Percentiles rank a stretch among this genome's conserved stretches.
These are phyloP conservation scores for Dalechampia spathulata DNA, from an alignment of 441 rosid species.

Conservation along the genomic window DNA sequence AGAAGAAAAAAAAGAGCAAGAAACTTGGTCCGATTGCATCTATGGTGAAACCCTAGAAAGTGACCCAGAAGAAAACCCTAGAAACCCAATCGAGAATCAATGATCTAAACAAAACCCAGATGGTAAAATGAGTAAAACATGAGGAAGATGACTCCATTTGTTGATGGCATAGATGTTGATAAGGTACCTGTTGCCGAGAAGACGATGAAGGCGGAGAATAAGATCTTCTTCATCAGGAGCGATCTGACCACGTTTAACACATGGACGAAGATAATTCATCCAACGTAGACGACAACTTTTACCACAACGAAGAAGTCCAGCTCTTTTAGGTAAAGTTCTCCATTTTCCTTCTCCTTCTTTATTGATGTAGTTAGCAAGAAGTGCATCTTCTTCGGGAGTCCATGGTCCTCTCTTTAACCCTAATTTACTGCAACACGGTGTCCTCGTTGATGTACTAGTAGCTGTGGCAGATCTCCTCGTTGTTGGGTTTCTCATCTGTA, in stretches of 20 bases:
- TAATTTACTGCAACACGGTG: constrained; percentile 39
- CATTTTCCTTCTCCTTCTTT: constrained; percentile 72
- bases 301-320: constrained; percentile 69
- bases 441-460: constrained; percentile 3
- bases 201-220: constrained; percentile 78
- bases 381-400: constrained; percentile 67
- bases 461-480: neutral
- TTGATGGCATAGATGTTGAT: no score
- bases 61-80: neutral
- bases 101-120: neutral
- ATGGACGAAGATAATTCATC: constrained; percentile 77
- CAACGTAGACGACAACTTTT: constrained; percentile 78
- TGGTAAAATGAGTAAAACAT: no score
- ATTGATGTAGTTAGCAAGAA: constrained; percentile 42
- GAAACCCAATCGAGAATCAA: neutral
- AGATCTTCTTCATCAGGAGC: constrained; percentile 78
- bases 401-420: constrained; percentile 76
- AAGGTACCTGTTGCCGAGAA: constrained; percentile 56
- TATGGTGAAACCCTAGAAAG: neutral
- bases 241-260: constrained; percentile 63
- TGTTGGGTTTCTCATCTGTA: constrained; percentile 29
- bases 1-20: no score
- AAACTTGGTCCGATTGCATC: no score
- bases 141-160: no score
- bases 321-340: constrained; percentile 66